A percentile compares a stretch with the other conserved stretches of the same genome.
Evolutionary conservation across 306 rosid genomes (phyloP).

Genomic region (Senna tora): DNA sequence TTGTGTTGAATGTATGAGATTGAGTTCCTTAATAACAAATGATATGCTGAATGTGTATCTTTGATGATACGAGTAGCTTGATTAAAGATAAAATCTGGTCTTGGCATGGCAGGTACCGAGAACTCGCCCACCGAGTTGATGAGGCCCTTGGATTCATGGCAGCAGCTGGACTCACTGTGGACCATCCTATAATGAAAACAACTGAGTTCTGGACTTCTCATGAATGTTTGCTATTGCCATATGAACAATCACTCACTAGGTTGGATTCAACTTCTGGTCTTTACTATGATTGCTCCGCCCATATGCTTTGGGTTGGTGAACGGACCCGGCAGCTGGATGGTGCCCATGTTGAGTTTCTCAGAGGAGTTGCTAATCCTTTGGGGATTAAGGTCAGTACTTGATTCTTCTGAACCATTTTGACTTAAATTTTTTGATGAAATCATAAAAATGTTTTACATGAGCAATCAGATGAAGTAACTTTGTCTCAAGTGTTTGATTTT

Average conservation of each 20-base stretch:
- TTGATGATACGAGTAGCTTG: constrained; percentile 10
- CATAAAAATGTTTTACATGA: constrained; percentile 9
- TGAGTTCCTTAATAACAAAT: neutral
- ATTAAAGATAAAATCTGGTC: constrained; percentile 9
- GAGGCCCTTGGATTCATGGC: constrained; percentile 99
- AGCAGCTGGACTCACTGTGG: constrained; percentile 95
- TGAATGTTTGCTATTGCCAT: constrained; percentile 92
- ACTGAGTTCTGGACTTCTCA: constrained; percentile 99
- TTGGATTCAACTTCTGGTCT: constrained; percentile 96
- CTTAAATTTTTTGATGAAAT: neutral
- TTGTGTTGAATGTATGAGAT: too few relatives aligned
- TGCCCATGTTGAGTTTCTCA: constrained; percentile 91
- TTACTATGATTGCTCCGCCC: constrained; percentile 96
- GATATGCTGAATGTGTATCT: neutral
- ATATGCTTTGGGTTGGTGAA: constrained; percentile 96
- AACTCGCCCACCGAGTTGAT: constrained; percentile 90
- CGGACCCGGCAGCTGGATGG: constrained; percentile 97
- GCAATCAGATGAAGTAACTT: neutral
- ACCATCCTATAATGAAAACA: constrained; percentile 94
- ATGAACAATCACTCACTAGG: constrained; percentile 94
- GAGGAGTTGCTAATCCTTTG: constrained; percentile 95
- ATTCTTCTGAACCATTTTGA: constrained; percentile 17
- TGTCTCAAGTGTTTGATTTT: constrained; percentile 11
- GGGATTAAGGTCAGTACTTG: constrained; percentile 86
- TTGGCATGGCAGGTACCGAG: constrained; percentile 78